Base-by-base conservation (phyloP, 2,329 filamentous ascomycete species). In the Aureobasidium subglaciale region DNA sequence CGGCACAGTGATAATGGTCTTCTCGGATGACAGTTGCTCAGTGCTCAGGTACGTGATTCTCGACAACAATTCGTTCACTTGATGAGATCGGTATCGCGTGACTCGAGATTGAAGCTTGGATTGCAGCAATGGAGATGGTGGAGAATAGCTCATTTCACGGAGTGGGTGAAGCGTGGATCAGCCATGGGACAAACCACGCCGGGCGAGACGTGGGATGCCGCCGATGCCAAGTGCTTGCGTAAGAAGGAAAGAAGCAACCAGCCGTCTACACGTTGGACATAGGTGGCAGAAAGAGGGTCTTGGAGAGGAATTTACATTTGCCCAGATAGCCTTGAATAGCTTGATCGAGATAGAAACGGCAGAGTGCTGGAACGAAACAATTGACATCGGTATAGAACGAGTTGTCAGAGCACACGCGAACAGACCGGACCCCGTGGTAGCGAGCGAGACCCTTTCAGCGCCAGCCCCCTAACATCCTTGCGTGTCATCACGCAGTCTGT, bases 161-260 rank as follows among this genome's bases (percentile, higher is more conserved):
- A 46, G 18, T 34, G 43, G 41, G 43, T 9, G 18, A n/a, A 34
- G 20, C 7, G n/a, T 15, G 45, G 45, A 13, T n/a, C 29, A 48
- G 29, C 27, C 15, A 35, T 48, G 18, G 16, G 11, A 22, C 32
- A 34, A 46, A 46, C 32, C 43, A 43, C 15, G n/a, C n/a, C 25
- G 25, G 43, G 29, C 40, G 41, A 45, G 22, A 32, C 11, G 41
- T 25, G 27, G 43, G 30, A 46, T 38, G n/a, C n/a, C n/a, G n/a
- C n/a, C n/a, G n/a, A n/a, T n/a, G 46, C 48, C 48, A 52, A 52
- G 48, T 15, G 34, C 18, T 38, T 50, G 34, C 46, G 34, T 38
- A 50, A 40, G 22, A 40, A 16, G 30, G 45, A 40, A n/a, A 30
- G 24, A 40, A 40, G 48, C 48, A 52, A 25, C 16, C 25, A 52